These are phyloP conservation scores for Pyrenula massariospora DNA, from an alignment of 495 filamentous ascomycete genomes.

Conservation along the genomic window DNA sequence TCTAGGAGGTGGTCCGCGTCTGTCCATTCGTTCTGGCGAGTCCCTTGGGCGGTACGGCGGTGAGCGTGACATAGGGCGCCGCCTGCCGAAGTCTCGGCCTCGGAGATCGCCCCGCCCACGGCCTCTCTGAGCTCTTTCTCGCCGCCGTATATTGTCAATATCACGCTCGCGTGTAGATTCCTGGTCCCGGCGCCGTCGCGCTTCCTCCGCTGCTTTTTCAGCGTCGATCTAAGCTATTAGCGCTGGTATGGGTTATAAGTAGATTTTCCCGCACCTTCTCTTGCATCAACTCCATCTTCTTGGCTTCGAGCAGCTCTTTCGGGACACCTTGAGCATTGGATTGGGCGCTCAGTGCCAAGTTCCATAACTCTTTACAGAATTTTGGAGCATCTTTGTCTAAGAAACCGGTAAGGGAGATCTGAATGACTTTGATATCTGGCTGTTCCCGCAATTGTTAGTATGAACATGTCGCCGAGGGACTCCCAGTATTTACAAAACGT, in stretches of 20 bases:
- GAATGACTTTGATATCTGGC: constrained; percentile 91
- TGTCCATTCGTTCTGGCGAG: constrained; percentile 27
- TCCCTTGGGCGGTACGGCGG: constrained; percentile 48
- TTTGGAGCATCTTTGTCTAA: constrained; percentile 82
- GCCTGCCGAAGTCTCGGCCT: constrained; percentile 34
- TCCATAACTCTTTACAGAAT: constrained; percentile 95
- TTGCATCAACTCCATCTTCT: constrained; percentile 87
- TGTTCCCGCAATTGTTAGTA: constrained; percentile 21
- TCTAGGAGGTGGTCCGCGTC: constrained; percentile 37
- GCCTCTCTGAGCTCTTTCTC: constrained; percentile 60
- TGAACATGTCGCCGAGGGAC: neutral
- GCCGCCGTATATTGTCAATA: constrained; percentile 53
- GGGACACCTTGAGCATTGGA: constrained; percentile 80
- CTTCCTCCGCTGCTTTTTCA: constrained; percentile 69
- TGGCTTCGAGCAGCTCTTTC: constrained; percentile 87
- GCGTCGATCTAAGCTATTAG: constrained; percentile 54
- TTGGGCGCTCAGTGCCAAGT: constrained; percentile 80
- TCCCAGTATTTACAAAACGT: constrained; percentile 55
- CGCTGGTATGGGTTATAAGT: neutral
- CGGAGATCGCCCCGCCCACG: constrained; percentile 47
- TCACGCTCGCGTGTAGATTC: constrained; percentile 46
- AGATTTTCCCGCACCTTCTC: constrained; percentile 55
- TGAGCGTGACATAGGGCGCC: constrained; percentile 43
- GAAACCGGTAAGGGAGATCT: constrained; percentile 89
- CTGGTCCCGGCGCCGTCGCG: constrained; percentile 55